Evolutionary conservation across 164 flowering plant species (phyloP).

Genomic region (Macadamia integrifolia): DNA sequence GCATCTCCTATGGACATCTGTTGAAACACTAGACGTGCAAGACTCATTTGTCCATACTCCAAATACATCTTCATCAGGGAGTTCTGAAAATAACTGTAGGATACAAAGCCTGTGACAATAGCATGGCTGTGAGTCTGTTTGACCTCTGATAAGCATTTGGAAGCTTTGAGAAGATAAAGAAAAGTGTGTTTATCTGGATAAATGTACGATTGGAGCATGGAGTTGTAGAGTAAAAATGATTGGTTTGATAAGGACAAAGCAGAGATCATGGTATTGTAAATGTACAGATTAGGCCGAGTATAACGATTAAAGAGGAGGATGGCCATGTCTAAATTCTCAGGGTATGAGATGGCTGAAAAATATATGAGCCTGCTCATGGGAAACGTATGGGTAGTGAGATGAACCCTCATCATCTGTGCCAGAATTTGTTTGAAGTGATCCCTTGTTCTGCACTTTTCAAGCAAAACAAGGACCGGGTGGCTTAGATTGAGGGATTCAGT

Average conservation of each 20-base stretch:
- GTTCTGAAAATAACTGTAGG: constrained; percentile 31
- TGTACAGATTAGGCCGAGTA: constrained; percentile 44
- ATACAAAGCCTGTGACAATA: constrained; percentile 16
- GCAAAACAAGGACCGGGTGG: constrained; percentile 49
- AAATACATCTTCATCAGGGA: constrained; percentile 42
- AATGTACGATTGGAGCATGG: constrained; percentile 26
- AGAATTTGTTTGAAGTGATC: constrained; percentile 45
- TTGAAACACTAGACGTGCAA: constrained; percentile 32
- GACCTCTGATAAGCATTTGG: constrained; percentile 20
- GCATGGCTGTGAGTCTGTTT: constrained; percentile 26
- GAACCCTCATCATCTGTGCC: constrained; percentile 42
- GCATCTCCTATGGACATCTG: constrained; percentile 25
- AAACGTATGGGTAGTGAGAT: constrained; percentile 36
- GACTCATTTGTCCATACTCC: constrained; percentile 24
- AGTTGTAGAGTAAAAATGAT: constrained; percentile 26
- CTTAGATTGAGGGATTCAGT: constrained; percentile 36
- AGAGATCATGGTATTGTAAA: constrained; percentile 47
- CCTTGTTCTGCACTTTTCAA: constrained; percentile 47
- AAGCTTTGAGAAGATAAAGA: constrained; percentile 23
- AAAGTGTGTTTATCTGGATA: constrained; percentile 27
- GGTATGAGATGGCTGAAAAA: constrained; percentile 41
- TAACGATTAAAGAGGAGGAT: constrained; percentile 36
- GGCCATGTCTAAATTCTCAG: constrained; percentile 47
- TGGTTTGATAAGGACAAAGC: constrained; percentile 26
- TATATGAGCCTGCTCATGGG: constrained; percentile 59